These are phyloP conservation scores for Rhodotorula graminis DNA, from an alignment of 768 basidiomycete species.

Conservation along the genomic window DNA sequence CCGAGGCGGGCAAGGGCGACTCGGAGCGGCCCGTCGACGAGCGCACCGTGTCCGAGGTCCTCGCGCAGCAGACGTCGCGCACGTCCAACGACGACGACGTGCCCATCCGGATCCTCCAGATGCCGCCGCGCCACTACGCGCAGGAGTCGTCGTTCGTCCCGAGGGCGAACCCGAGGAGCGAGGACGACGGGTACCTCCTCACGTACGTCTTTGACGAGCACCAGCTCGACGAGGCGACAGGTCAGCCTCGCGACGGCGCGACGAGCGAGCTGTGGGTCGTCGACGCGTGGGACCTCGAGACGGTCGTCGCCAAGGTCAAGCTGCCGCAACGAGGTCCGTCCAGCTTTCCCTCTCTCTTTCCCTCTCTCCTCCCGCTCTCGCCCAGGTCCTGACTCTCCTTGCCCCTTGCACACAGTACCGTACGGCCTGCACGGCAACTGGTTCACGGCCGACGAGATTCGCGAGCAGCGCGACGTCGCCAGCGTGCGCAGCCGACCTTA, in stretches of 20 bases:
- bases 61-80: constrained; percentile 42
- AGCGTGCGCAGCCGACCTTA: constrained; percentile 9
- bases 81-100: constrained; percentile 26
- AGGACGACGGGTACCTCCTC: constrained; percentile 49
- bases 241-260: constrained; percentile 42
- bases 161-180: constrained; percentile 30
- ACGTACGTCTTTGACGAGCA: constrained; percentile 50
- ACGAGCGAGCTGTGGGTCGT: constrained; percentile 50
- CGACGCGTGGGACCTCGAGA: constrained; percentile 46
- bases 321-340: constrained; percentile 36
- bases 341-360: not conserved
- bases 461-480: constrained; percentile 16
- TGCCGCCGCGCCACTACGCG: constrained; percentile 46
- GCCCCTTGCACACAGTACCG: constrained; percentile 23
- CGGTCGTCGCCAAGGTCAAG: constrained; percentile 44
- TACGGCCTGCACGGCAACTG: constrained; percentile 44
- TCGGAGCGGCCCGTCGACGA: constrained; percentile 42
- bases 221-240: constrained; percentile 41
- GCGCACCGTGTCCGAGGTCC: constrained; percentile 43
- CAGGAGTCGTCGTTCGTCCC: constrained; percentile 50
- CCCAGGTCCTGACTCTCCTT: not conserved
- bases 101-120: constrained; percentile 45
- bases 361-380: not conserved
- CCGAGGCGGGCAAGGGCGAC: constrained; percentile 37
- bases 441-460: constrained; percentile 40